Evolutionary conservation across 768 basidiomycete species (phyloP).

Genomic region (Paxillus rubicundulus): DNA sequence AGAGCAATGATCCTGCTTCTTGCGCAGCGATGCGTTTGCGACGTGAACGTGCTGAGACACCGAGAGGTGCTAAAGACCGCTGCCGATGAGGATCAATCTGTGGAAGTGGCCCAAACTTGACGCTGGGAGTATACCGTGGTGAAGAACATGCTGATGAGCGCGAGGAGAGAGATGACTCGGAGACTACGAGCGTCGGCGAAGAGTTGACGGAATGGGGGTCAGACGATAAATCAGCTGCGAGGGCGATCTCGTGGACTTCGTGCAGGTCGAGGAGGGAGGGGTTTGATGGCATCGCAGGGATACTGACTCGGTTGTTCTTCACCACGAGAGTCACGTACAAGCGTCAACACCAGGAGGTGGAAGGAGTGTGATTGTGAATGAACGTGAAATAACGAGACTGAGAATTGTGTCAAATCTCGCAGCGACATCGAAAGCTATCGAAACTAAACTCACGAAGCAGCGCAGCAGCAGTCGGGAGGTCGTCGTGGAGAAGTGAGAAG

Average conservation of each 20-base stretch:
- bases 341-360: neutral
- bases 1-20: slow-evolving; percentile 18
- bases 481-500: neutral
- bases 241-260: slow-evolving; percentile 17
- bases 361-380: slow-evolving; percentile 25
- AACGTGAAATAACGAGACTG: slow-evolving; percentile 7
- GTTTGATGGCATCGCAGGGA: neutral
- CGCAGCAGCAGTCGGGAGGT: slow-evolving; percentile 4
- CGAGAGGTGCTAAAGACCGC: slow-evolving; percentile 49
- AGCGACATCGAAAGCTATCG: neutral
- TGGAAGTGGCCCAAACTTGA: slow-evolving; percentile 62
- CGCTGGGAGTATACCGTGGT: slow-evolving; percentile 26
- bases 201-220: slow-evolving; percentile 13
- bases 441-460: neutral
- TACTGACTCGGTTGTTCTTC: neutral
- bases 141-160: slow-evolving; percentile 17
- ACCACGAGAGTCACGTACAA: neutral
- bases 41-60: slow-evolving; percentile 45
- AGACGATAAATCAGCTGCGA: slow-evolving; percentile 8
- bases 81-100: slow-evolving; percentile 48
- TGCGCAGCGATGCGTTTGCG: slow-evolving; percentile 20
- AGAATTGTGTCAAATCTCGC: neutral
- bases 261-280: slow-evolving; percentile 10
- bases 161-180: slow-evolving; percentile 11
- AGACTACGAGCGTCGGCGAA: slow-evolving; percentile 11